phyloP scores from a whole-genome alignment of 2,329 filamentous ascomycete species.

The Lachnellula occidentalis region DNA sequence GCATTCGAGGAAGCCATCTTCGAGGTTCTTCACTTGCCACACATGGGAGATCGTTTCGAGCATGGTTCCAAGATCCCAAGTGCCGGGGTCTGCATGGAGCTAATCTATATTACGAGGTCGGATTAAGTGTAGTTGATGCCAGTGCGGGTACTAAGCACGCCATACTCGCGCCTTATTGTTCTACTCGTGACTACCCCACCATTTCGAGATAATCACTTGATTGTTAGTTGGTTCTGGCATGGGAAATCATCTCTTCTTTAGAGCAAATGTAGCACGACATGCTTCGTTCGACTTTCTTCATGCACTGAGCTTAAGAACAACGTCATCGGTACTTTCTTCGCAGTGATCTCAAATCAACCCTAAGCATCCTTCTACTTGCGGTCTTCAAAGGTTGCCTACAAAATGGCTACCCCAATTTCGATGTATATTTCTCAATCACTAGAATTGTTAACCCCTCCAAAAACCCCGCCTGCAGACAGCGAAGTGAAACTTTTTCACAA shows the following conservation, averaged over 20 bases:
- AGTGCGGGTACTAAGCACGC: conserved; percentile 3
- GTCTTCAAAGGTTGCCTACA: neutral
- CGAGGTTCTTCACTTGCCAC: too few relatives aligned
- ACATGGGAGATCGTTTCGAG: too few relatives aligned
- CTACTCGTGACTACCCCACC: neutral
- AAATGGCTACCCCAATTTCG: neutral
- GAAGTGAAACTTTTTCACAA: conserved; percentile 16
- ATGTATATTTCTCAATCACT: conserved; percentile 16
- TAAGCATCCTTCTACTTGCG: neutral
- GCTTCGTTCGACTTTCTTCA: too few relatives aligned
- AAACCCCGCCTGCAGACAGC: conserved; percentile 14
- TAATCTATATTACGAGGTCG: neutral
- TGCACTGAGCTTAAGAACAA: neutral
- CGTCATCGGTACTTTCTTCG: neutral
- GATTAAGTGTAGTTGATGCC: neutral
- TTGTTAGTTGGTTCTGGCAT: neutral
- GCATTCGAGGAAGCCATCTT: too few relatives aligned
- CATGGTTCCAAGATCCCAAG: too few relatives aligned
- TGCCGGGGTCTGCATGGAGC: too few relatives aligned
- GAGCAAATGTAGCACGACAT: too few relatives aligned
- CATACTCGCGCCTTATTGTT: conserved; percentile 1
- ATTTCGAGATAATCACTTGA: neutral
- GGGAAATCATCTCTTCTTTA: too few relatives aligned
- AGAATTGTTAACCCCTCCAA: conserved; percentile 18
- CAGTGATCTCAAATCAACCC: neutral